Conservation (phyloP, 306 rosid species). For the Albizia julibrissin region DNA sequence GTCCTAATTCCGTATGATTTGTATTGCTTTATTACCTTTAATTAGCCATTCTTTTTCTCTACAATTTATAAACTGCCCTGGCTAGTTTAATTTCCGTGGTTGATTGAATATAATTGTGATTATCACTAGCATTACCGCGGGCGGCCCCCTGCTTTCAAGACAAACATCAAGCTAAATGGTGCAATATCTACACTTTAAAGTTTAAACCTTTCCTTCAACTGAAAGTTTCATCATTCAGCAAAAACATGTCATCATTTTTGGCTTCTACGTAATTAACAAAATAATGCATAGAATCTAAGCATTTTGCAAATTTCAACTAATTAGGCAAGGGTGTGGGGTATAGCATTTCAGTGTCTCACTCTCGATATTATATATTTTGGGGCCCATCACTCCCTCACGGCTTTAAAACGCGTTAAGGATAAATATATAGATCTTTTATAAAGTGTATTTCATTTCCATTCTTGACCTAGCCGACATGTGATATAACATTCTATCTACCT, state of each 20-base stretch:
- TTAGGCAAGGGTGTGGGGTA: too few relatives aligned
- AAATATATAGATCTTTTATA: too few relatives aligned
- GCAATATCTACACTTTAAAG: background rate
- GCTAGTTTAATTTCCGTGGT: background rate
- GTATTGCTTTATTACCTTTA: background rate
- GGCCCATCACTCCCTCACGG: too few relatives aligned
- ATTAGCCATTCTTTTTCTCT: background rate
- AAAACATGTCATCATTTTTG: background rate
- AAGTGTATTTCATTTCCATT: too few relatives aligned
- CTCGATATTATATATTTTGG: too few relatives aligned
- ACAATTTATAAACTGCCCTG: background rate
- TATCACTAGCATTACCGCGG: background rate
- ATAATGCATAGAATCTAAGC: background rate
- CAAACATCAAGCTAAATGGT: background rate
- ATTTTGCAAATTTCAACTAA: too few relatives aligned
- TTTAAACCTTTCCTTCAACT: background rate
- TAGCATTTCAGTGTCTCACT: too few relatives aligned
- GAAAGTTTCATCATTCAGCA: background rate
- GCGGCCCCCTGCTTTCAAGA: background rate
- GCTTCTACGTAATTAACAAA: background rate
- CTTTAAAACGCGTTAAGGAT: too few relatives aligned
- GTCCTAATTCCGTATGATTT: background rate
- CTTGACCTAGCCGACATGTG: too few relatives aligned
- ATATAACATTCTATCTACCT: too few relatives aligned
- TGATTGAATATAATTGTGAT: background rate